These are phyloP conservation scores for Dactylellina drechsleri DNA, from an alignment of 2,329 filamentous ascomycete species.

Conservation along the genomic window DNA sequence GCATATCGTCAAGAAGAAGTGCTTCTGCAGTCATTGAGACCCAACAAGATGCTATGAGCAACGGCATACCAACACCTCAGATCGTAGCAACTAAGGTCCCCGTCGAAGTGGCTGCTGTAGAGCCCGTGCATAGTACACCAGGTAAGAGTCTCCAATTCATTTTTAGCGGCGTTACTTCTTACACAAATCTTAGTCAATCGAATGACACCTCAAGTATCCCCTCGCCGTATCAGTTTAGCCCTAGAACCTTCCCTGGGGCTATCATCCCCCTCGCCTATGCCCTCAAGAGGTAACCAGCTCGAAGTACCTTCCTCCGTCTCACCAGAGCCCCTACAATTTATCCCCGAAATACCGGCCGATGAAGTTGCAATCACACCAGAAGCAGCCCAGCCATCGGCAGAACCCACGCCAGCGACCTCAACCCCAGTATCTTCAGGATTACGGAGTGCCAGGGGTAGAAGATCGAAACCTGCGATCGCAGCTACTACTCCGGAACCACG, in stretches of 20 bases:
- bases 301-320: constrained; percentile 39
- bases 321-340: constrained; percentile 39
- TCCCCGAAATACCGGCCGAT: constrained; percentile 24
- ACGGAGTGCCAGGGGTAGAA: constrained; percentile 6
- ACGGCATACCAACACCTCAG: constrained; percentile 22
- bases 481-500: constrained; percentile 54
- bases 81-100: constrained; percentile 5
- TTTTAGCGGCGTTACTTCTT: constrained; percentile 1
- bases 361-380: constrained; percentile 37
- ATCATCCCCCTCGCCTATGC: constrained; percentile 44
- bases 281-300: constrained; percentile 22
- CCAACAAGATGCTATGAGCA: constrained; percentile 14
- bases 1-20: constrained; percentile 30
- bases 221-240: constrained; percentile 21
- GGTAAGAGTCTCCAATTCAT: constrained; percentile 10
- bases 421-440: constrained; percentile 15
- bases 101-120: neutral
- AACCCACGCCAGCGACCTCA: constrained; percentile 2
- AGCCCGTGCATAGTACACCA: constrained; percentile 24
- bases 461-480: constrained; percentile 25
- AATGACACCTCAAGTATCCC: constrained; percentile 26
- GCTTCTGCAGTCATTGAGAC: constrained; percentile 26
- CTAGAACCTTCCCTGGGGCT: constrained; percentile 28
- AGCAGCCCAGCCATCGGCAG: neutral
- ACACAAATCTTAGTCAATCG: constrained; percentile 22